Evolutionary conservation across 2,329 filamentous ascomycete species (phyloP).

Genomic region (Trichoderma gracile): DNA sequence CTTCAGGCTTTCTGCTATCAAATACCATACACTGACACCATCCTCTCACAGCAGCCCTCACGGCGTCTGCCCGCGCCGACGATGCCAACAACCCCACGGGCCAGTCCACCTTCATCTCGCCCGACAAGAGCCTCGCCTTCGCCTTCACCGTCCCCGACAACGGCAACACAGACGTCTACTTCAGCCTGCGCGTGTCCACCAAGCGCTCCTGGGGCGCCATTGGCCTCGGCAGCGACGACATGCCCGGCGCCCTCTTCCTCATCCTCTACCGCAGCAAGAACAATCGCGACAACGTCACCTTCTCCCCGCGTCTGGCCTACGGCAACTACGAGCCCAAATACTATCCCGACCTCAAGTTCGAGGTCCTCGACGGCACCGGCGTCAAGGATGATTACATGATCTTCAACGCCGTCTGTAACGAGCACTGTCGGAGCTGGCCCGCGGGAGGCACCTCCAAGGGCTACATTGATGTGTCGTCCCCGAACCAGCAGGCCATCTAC

Average conservation of each 20-base stretch:
- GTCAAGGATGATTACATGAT: slow-evolving; percentile 49
- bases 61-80: slow-evolving; percentile 33
- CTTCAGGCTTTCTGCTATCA: not conserved
- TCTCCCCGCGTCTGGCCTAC: slow-evolving; percentile 55
- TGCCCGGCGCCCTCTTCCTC: slow-evolving; percentile 55
- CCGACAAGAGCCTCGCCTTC: slow-evolving; percentile 49
- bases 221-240: slow-evolving; percentile 55
- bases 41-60: slow-evolving; percentile 29
- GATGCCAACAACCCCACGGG: slow-evolving; percentile 35
- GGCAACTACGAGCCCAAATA: slow-evolving; percentile 55
- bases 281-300: slow-evolving; percentile 51
- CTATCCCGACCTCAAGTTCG: slow-evolving; percentile 46
- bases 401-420: slow-evolving; percentile 53
- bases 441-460: slow-evolving; percentile 38
- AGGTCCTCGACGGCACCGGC: slow-evolving; percentile 50
- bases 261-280: slow-evolving; percentile 53
- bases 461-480: slow-evolving; percentile 52
- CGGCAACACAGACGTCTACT: slow-evolving; percentile 51
- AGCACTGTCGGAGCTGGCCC: slow-evolving; percentile 55
- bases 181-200: slow-evolving; percentile 52
- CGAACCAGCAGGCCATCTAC: slow-evolving; percentile 54
- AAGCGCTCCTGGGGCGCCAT: slow-evolving; percentile 54
- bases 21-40: not conserved
- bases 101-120: slow-evolving; percentile 49
- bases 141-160: slow-evolving; percentile 52